Evolutionary conservation across 345 rosid genomes (phyloP), one percentile per base, ranked within the genome.

Genomic region (Draba incana): DNA sequence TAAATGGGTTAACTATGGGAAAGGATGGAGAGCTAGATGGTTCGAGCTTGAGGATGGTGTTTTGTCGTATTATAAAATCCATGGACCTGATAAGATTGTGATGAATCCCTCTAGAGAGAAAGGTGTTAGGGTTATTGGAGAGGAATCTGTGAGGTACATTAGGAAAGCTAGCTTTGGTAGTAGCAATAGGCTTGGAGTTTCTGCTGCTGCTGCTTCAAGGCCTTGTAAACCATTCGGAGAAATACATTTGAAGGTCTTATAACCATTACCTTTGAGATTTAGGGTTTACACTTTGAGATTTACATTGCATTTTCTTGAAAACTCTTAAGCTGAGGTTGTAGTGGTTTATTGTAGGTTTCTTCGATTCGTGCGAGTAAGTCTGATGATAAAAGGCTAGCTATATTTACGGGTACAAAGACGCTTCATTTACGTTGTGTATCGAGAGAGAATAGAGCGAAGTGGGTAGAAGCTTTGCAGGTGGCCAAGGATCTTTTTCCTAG

Each of bases 1-100:
- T 79, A 94, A 94, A 77, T 94, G 99, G 99, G 96, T 88, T 33
- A 88, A 94, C 77, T 94, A 94, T 62, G 98, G 99, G 23, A 94
- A 87, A 75, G 96, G 99, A 10, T 94, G 98, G 99, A 81, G 85
- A 75, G 75, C 88, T 15, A 75, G 99, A 66, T 94, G 99, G 98
- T 89, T 94, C 53, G 84, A 82, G 71, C 86, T 94, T 3, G 96
- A 86, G 38, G 93, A 89, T 31, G 94, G 96, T 0, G 98, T 90
- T 58, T 54, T 87, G 64, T 94, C 97, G 52, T 94, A 87, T 68
- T 91, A 91, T 42, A 94, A 94, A 76, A 81, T 91, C 71, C 99
- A 86, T 43, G 99, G 99, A 56, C 97, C 99, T 38, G 89, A 88
- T 70, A 91, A 88, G 87, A 84, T 92, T 41, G 43, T 86, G 57